phyloP scores from a whole-genome alignment of 2,329 filamentous ascomycete species.

The Fusarium caatingaense region DNA sequence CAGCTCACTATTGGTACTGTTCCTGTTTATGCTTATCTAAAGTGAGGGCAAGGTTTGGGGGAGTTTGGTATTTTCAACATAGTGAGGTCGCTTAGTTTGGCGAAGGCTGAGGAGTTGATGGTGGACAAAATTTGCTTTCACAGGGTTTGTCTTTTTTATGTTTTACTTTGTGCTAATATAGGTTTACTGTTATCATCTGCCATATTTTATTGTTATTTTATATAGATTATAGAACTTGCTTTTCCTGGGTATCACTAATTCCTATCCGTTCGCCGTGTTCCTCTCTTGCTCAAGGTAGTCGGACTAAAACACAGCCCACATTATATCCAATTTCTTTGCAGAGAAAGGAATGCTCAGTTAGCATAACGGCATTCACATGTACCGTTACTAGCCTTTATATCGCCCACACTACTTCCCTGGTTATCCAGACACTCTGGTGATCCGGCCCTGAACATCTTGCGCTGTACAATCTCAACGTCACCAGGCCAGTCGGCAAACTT shows the following conservation, averaged over 20 bases:
- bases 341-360: constrained; percentile 27
- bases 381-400: constrained; percentile 52
- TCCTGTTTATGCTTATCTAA: constrained; percentile 12
- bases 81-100: neutral
- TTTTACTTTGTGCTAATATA: neutral
- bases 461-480: constrained; percentile 66
- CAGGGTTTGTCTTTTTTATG: neutral
- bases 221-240: constrained; percentile 24
- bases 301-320: neutral
- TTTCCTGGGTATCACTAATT: constrained; percentile 41
- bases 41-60: neutral
- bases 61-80: neutral
- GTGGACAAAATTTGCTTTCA: neutral
- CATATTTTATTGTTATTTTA: constrained; percentile 7
- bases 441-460: constrained; percentile 53
- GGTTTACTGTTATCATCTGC: neutral
- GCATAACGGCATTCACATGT: constrained; percentile 55
- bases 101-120: constrained; percentile 5
- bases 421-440: constrained; percentile 65
- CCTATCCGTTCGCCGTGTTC: constrained; percentile 1
- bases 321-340: neutral
- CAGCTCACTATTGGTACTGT: constrained; percentile 13
- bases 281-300: neutral
- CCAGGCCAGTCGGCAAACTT: constrained; percentile 65
- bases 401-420: constrained; percentile 51